Conservation (phyloP, 1,284 basidiomycete species). For the Inonotus obliquus region DNA sequence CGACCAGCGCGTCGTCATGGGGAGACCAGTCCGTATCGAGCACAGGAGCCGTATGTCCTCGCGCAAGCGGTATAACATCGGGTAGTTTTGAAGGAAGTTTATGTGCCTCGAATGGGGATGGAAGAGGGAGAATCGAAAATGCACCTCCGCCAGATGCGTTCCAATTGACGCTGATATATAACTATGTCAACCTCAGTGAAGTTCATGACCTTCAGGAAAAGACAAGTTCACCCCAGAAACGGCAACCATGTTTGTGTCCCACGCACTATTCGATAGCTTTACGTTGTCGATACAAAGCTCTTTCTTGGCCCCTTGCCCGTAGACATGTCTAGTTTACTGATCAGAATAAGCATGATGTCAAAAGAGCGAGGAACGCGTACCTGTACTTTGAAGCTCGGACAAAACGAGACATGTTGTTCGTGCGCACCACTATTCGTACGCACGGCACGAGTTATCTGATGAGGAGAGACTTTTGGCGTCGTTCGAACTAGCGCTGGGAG, state of each 20-base stretch:
- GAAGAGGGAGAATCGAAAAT: constrained; percentile 86
- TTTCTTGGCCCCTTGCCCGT: constrained; percentile 80
- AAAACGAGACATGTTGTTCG: constrained; percentile 46
- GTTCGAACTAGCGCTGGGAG: too few species aligned
- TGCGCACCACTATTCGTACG: background rate
- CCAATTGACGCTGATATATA: constrained; percentile 93
- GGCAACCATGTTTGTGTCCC: constrained; percentile 94
- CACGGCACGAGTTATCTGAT: background rate
- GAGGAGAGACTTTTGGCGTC: too few species aligned
- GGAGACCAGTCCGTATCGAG: constrained; percentile 98
- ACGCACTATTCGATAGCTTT: constrained; percentile 85
- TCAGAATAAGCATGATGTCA: background rate
- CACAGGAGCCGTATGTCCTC: constrained; percentile 81
- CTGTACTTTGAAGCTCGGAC: constrained; percentile 57
- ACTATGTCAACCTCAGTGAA: constrained; percentile 35
- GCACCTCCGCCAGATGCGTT: constrained; percentile 94
- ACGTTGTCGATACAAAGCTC: constrained; percentile 86
- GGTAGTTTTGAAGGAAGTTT: constrained; percentile 79
- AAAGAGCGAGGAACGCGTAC: constrained; percentile 22
- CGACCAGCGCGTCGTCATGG: constrained; percentile 88
- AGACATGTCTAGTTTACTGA: constrained; percentile 71
- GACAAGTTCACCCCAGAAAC: constrained; percentile 67
- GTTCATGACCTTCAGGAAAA: constrained; percentile 6
- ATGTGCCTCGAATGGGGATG: constrained; percentile 61
- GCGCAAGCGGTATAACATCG: constrained; percentile 88